Evolutionary conservation across 179 eudicot genomes (phyloP), one percentile per base, ranked within the genome.

Genomic region (Spinacia oleracea): DNA sequence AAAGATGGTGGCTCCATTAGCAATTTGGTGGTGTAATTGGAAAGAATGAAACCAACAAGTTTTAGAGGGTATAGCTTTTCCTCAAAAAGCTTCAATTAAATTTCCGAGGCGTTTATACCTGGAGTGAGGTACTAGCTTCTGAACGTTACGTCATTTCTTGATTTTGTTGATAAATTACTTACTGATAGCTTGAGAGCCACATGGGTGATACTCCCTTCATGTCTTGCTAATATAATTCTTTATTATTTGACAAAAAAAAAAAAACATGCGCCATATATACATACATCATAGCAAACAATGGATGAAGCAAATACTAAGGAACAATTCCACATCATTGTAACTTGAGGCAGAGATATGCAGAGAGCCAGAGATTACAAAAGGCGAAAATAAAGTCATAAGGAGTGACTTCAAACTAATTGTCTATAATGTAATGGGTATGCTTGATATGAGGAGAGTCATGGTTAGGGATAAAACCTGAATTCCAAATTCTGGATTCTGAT

Each of bases 401-500:
- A 43, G 35, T 23, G 2, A 43, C 55, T 43, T 23, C 34, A 12
- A 45, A 68, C 43, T 12, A 45, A 27, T 15, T 23, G 32, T 70
- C 38, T 65, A 29, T 38, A 51, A 11, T 10, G 14, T 34, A 32
- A 63, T 32, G 45, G n/a, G 32, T 40, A 65, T 64, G 63, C 3
- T 15, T 62, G 11, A 21, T 56, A 38, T 38, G 18, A 68, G n/a
- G 14, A 34, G 68, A n/a, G 42, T 65, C 34, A 66, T 42, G 38
- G 21, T 64, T 23, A 18, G 42, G 14, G 58, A 78, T 15, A 48
- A 82, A 76, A 94, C 99, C 99, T 93, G 82, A 96, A 75, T 63
- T 90, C 93, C 94, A 96, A 86, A 78, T 89, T 96, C 80, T 96
- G 92, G 66, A 96, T 89, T 72, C 96, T 94, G 83, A 93, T 85